Evolutionary conservation across 129 eudicot species (phyloP).

Genomic region (Dittrichia graveolens): DNA sequence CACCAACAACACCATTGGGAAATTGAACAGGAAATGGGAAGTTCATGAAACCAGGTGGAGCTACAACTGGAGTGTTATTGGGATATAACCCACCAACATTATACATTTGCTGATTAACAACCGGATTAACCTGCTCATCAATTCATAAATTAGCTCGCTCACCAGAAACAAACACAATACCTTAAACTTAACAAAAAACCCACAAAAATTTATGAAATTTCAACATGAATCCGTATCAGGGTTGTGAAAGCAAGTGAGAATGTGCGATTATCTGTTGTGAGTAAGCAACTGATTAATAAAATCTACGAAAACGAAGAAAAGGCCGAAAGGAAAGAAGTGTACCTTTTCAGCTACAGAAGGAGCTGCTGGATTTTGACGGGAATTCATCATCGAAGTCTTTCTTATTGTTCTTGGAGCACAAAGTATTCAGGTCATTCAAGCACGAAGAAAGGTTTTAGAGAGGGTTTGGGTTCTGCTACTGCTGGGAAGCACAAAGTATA

Average conservation of each 20-base stretch:
- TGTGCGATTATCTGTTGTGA: no score
- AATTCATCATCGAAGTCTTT: not conserved
- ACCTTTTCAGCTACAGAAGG: not conserved
- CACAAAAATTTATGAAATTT: not conserved
- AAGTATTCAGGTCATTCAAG: no score
- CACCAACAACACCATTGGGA: constrained; percentile 31
- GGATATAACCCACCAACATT: constrained; percentile 26
- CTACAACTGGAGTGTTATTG: constrained; percentile 26
- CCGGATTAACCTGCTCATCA: constrained; percentile 31
- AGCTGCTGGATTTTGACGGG: constrained; percentile 6
- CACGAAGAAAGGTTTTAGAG: no score
- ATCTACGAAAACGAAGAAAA: not conserved
- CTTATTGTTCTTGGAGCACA: no score
- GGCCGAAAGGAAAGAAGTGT: not conserved
- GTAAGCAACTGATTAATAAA: not conserved
- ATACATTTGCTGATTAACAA: constrained; percentile 25
- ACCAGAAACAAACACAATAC: not conserved
- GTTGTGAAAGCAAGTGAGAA: not conserved
- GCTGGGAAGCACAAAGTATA: no score
- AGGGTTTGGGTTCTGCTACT: no score
- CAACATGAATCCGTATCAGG: not conserved
- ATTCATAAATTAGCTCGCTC: not conserved
- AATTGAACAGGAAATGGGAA: constrained; percentile 41
- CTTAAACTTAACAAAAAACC: not conserved
- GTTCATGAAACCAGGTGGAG: constrained; percentile 39